Evolutionary conservation across 1,284 basidiomycete genomes (phyloP), one percentile per base, ranked within the genome.

Genomic region (Ganoderma sinense): DNA sequence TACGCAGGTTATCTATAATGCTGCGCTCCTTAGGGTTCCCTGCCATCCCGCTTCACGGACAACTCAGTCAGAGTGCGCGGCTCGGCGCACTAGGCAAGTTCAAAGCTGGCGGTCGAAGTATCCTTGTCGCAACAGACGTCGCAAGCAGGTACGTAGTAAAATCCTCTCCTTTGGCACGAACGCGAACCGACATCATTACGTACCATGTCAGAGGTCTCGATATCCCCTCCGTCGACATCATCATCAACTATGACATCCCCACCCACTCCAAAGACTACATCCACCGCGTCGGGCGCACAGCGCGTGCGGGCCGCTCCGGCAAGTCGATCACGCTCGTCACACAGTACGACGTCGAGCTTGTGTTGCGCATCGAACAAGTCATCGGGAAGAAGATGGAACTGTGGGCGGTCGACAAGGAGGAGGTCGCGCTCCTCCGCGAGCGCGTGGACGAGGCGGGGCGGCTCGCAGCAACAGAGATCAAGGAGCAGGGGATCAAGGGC

Each of bases 241-340:
- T 99, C 65, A 95, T 99, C 83, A 99, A 99, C 82, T 99, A 96
- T 80, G 97, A 99, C 81, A 94, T 99, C 72, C 98, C 98, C 0
- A 96, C 96, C 7, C 96, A 99, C 81, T 99, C 97, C 36, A 99
- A 99, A 84, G 98, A 99, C 82, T 99, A 99, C 81, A 98, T 99
- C 68, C 98, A 99, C 80, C 91, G 98, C 68, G 98, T 99, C 23
- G 98, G 98, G 43, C 91, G 98, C 73, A 99, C 98, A 40, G 98
- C 98, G 2, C 93, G 98, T 80, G 98, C 98, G 0, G 98, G 98
- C 18, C 90, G 98, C 55, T 91, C 95, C 1, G 98, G 98, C 55
- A 98, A 98, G 83, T 93, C 95, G 0, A 94, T 99, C 75, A 98
- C 98, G 14, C 87, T 99, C 29, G 97, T 99, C 14, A 97, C 97